phyloP scores from a whole-genome alignment of 1,139 yeast species.

The Dujonia santamariae region DNA sequence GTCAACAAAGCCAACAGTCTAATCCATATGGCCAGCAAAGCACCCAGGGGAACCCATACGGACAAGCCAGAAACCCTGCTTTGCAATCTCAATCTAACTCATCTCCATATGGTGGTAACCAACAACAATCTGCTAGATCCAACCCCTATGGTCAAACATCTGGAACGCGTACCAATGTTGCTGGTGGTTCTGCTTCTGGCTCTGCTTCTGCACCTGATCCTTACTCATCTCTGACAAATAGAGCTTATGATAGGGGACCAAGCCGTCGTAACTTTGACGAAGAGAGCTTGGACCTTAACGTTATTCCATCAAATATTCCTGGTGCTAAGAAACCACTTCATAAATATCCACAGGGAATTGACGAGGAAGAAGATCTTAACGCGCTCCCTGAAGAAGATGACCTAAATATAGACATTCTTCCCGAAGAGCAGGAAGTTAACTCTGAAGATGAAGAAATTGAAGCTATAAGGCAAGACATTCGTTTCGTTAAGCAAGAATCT shows the following conservation, averaged over 20 bases:
- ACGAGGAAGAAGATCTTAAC: constrained; percentile 30
- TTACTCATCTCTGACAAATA: constrained; percentile 7
- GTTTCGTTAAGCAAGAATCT: constrained; percentile 85
- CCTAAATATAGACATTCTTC: constrained; percentile 41
- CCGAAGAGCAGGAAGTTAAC: constrained; percentile 45
- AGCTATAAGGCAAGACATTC: constrained; percentile 77
- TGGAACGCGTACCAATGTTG: background rate
- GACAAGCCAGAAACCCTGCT: too few species aligned
- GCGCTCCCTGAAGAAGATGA: constrained; percentile 36
- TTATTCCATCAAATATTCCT: constrained; percentile 30
- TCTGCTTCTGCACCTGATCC: constrained; percentile 6
- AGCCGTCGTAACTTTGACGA: constrained; percentile 17
- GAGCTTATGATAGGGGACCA: constrained; percentile 6
- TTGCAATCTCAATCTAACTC: background rate
- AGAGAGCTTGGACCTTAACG: constrained; percentile 42
- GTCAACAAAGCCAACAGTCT: background rate
- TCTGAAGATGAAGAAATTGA: constrained; percentile 86
- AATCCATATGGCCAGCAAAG: background rate
- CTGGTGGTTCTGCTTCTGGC: constrained; percentile 1
- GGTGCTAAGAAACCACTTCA: constrained; percentile 23
- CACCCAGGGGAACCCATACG: background rate
- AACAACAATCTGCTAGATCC: background rate
- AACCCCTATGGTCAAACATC: background rate
- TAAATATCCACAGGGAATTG: constrained; percentile 19
- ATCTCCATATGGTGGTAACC: background rate